Evolutionary conservation across 2,329 filamentous ascomycete species (phyloP).

Genomic region (Cladorrhinum sp.): DNA sequence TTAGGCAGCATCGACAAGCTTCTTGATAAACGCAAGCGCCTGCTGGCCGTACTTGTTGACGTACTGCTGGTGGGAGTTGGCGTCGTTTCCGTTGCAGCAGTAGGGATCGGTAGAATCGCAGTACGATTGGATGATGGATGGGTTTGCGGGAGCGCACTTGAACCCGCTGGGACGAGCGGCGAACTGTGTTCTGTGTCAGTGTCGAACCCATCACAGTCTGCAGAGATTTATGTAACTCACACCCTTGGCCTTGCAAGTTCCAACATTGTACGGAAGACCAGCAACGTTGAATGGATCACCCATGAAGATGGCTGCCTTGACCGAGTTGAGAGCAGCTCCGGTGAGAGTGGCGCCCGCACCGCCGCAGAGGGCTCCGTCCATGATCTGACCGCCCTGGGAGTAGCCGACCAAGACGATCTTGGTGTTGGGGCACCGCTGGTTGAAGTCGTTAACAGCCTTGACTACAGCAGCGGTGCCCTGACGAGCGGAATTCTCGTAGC

Average conservation of each 20-base stretch:
- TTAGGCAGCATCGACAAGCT: constrained; percentile 25
- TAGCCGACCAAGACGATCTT: constrained; percentile 61
- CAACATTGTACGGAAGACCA: constrained; percentile 57
- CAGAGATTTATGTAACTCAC: constrained; percentile 41
- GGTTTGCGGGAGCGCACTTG: constrained; percentile 49
- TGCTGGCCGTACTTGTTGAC: constrained; percentile 59
- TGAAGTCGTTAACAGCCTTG: constrained; percentile 53
- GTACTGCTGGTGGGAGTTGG: constrained; percentile 60
- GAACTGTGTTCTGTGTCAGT: too few relatives aligned
- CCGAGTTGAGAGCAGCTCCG: constrained; percentile 47
- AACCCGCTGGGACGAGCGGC: constrained; percentile 57
- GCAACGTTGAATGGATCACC: constrained; percentile 57
- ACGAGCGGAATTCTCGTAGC: constrained; percentile 54
- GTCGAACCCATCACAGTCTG: too few relatives aligned
- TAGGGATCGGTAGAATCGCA: constrained; percentile 63
- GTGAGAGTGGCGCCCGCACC: constrained; percentile 49
- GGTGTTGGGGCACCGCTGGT: constrained; percentile 53
- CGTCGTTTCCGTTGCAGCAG: constrained; percentile 63
- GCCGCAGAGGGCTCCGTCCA: constrained; percentile 63
- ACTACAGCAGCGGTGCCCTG: constrained; percentile 55
- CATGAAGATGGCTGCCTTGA: constrained; percentile 65
- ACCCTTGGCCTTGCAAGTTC: constrained; percentile 54
- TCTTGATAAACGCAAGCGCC: constrained; percentile 58
- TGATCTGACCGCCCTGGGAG: constrained; percentile 62
- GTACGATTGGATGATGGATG: constrained; percentile 58